Evolutionary conservation across 768 basidiomycete genomes (phyloP), one percentile per base, ranked within the genome.

Genomic region (Tylopilus vinaceipallidus): DNA sequence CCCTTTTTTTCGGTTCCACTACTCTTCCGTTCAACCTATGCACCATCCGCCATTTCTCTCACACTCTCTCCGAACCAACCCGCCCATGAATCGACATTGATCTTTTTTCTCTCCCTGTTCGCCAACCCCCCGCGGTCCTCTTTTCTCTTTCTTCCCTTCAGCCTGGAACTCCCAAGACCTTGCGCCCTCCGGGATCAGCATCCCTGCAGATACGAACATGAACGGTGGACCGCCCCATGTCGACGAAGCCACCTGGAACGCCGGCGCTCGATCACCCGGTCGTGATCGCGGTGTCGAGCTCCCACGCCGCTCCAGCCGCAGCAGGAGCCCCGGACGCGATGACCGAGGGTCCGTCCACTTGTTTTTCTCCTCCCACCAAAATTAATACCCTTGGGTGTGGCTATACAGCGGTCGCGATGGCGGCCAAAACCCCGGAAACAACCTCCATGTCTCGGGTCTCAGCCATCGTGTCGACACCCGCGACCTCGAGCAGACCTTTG

Each of bases 161-260:
- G 88, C 88, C 63, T 89, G 87, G 88, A 86, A 88, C 73, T 80
- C 84, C 30, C 84, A 86, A 81, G 88, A 90, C 57, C 87, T 88
- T 55, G 87, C 84, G 29, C 83, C 87, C 47, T 72, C 83, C 9
- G 84, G 79, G 40, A 88, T 88, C 56, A 82, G 84, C 68, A 89
- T 89, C 61, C 87, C 87, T 43, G 76, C 80, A 22, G 78, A 79
- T 43, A 63, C 69, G 2, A 63, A 66, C 46, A 64, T 75, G 65
- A 72, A 77, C 39, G 84, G 71, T 55, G 76, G 66, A 48, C 67
- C 60, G 43, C 73, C 73, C 48, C 68, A 66, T 44, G 75, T 70
- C n/a, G 83, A 83, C 47, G 83, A 84, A 45, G 77, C 71, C 34
- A 71, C 68, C 46, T 86, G 83, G 83, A 77, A 73, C 52, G 59